These are phyloP conservation scores for Grosmannia serpens DNA, from an alignment of 2,329 filamentous ascomycete species.

Conservation along the genomic window DNA sequence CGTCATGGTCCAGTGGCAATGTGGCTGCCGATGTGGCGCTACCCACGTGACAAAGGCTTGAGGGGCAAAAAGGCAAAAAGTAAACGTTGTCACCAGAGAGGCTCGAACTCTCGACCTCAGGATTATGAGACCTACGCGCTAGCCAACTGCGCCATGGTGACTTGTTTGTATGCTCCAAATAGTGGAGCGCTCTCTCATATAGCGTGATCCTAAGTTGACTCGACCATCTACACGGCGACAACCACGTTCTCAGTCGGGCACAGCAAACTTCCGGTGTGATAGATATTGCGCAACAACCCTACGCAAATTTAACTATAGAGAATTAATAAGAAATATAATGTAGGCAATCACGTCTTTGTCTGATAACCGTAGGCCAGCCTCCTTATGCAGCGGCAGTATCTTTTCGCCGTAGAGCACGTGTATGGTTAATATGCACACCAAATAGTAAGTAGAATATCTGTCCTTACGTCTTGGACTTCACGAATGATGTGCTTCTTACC, in stretches of 20 bases:
- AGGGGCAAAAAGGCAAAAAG: background rate
- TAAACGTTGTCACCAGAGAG: slow-evolving; percentile 1
- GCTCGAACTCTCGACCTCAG: slow-evolving; percentile 3
- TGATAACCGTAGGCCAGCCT: background rate
- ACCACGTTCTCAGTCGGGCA: background rate
- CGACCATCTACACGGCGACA: background rate
- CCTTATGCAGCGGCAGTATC: background rate
- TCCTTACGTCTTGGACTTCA: too few species aligned
- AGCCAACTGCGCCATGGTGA: slow-evolving; percentile 3
- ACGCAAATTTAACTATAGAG: too few species aligned
- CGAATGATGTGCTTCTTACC: too few species aligned
- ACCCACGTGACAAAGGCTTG: background rate
- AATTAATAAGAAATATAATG: background rate
- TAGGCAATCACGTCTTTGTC: background rate
- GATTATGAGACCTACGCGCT: slow-evolving; percentile 3
- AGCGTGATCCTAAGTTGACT: background rate
- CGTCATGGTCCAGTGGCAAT: too few species aligned
- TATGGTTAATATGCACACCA: background rate
- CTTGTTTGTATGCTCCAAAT: background rate
- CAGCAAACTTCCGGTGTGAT: too few species aligned
- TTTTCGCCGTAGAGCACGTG: background rate
- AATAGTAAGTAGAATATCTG: too few species aligned
- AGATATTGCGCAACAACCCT: too few species aligned
- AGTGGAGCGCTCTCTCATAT: background rate
- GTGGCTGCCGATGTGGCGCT: background rate